These are phyloP conservation scores for Cryomyces minteri DNA, from an alignment of 495 filamentous ascomycete genomes.

Conservation along the genomic window DNA sequence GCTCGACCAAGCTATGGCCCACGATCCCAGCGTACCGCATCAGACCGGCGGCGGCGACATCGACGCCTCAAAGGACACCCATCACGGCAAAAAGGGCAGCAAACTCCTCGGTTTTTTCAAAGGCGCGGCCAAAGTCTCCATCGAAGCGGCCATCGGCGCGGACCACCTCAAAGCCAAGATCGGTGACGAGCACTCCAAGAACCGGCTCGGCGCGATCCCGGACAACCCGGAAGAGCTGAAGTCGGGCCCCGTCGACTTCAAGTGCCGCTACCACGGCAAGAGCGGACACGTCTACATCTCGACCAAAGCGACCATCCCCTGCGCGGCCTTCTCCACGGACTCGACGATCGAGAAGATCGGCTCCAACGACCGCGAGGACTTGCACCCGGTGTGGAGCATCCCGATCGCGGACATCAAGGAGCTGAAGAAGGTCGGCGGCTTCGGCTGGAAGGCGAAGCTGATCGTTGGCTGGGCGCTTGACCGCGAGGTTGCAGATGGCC, in stretches of 20 bases:
- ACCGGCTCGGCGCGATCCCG: slow-evolving; percentile 52
- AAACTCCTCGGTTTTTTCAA: slow-evolving; percentile 50
- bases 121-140: slow-evolving; percentile 42
- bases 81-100: slow-evolving; percentile 23
- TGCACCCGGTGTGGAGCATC: slow-evolving; percentile 38
- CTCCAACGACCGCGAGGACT: slow-evolving; percentile 28
- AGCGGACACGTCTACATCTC: slow-evolving; percentile 56
- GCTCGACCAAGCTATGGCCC: slow-evolving; percentile 27
- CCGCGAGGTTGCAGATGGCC: slow-evolving; percentile 58
- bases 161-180: slow-evolving; percentile 48
- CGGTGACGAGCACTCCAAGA: slow-evolving; percentile 47
- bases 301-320: slow-evolving; percentile 37
- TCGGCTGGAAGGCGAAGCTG: slow-evolving; percentile 80
- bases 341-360: slow-evolving; percentile 27
- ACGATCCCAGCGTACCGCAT: slow-evolving; percentile 16
- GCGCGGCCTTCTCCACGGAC: slow-evolving; percentile 36
- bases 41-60: slow-evolving; percentile 20
- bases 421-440: slow-evolving; percentile 63
- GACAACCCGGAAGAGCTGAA: slow-evolving; percentile 20
- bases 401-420: slow-evolving; percentile 43
- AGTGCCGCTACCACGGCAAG: slow-evolving; percentile 48
- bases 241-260: slow-evolving; percentile 58
- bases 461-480: slow-evolving; percentile 68
- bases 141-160: slow-evolving; percentile 49
- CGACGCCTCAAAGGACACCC: slow-evolving; percentile 22